A percentile compares a stretch with the other conserved stretches of the same genome.
Conservation (phyloP, 371 early-diverging fungal genomes). For the Lichtheimia corymbifera region DNA sequence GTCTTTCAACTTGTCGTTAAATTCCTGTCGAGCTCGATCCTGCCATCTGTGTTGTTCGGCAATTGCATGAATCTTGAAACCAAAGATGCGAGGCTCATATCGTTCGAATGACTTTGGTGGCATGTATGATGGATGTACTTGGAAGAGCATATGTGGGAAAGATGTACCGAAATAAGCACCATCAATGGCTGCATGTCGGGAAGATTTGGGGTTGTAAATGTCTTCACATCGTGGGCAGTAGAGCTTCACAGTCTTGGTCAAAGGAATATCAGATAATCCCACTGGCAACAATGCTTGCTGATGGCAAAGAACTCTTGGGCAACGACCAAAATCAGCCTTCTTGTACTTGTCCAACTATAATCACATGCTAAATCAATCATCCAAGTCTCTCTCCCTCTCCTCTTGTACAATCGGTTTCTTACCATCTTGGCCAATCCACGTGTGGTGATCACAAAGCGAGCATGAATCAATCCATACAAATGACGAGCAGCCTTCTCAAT, state of each 20-base stretch:
- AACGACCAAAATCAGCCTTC: conserved; percentile 91
- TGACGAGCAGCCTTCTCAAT: conserved; percentile 82
- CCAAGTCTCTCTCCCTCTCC: no score
- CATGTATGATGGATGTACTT: conserved; percentile 84
- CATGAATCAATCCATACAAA: conserved; percentile 93
- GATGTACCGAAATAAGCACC: conserved; percentile 98
- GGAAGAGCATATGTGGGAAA: conserved; percentile 95
- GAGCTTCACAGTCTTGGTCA: conserved; percentile 83
- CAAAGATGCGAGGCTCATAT: conserved; percentile 95
- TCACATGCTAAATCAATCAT: no score
- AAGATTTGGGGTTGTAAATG: conserved; percentile 90
- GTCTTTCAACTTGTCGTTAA: conserved; percentile 30
- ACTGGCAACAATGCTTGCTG: conserved; percentile 85
- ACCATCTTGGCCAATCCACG: conserved; percentile 89
- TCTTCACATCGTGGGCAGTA: conserved; percentile 95
- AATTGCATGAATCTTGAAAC: conserved; percentile 88
- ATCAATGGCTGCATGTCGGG: conserved; percentile 83
- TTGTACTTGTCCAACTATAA: conserved; percentile 81
- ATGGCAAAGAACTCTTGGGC: conserved; percentile 92
- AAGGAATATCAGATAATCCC: conserved; percentile 86
- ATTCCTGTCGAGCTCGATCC: conserved; percentile 77
- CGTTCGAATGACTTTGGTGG: conserved; percentile 70
- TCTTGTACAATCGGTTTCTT: conserved; percentile 2
- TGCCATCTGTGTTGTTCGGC: conserved; percentile 89
- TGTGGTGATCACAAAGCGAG: conserved; percentile 87